Base-by-base conservation (phyloP, 805 yeast genomes). In the Pichia phayaonensis region DNA sequence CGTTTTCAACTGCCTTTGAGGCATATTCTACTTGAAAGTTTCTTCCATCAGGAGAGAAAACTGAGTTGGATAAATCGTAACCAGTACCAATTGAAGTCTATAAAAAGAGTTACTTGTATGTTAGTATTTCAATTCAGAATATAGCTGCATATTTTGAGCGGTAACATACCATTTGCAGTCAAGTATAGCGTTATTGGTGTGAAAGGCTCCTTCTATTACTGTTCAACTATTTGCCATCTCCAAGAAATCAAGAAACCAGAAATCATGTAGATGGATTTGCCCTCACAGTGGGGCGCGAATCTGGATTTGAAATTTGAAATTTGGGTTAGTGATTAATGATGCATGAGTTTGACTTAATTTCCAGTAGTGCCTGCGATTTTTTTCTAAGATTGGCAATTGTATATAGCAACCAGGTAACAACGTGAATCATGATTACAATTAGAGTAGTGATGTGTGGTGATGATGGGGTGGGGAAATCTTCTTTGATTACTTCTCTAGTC, bases 21-120 rank as follows among this genome's bases (percentile, higher is more conserved):
- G 99, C 99, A 63, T 94, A 94, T 69, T 94, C 99, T 20, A 94
- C 99, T 70, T 94, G 99, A 73, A 94, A 94, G 68, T 87, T 88
- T 72, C 96, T 79, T 40, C 96, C 96, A 66, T 89, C 96, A 51
- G 92, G 92, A 50, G 89, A 82, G 72, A 94, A 94, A 55, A 92
- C 97, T 72, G 95, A 84, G 74, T 94, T 94, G 34, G 97, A 89
- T 64, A 94, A 83, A 76, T 94, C 99, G 81, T 94, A 94, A 20
- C 99, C 99, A 27, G 99, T 94, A 61, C 99, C 99, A 61, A 94
- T 90, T 44, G 99, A 94, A 40, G 98, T 86, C 71, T 49, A 23
- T 13, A 31, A 31, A 21, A 21, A 15, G 16, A 22, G 13, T 12
- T 39, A 24, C 8, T 12, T 12, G 4, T 12, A 23, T 42, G 43